Percentiles rank a stretch among this genome's conserved stretches.
These are phyloP conservation scores for Cymbopogon flexuosus DNA, from an alignment of 202 grass and related monocot species.

Conservation along the genomic window DNA sequence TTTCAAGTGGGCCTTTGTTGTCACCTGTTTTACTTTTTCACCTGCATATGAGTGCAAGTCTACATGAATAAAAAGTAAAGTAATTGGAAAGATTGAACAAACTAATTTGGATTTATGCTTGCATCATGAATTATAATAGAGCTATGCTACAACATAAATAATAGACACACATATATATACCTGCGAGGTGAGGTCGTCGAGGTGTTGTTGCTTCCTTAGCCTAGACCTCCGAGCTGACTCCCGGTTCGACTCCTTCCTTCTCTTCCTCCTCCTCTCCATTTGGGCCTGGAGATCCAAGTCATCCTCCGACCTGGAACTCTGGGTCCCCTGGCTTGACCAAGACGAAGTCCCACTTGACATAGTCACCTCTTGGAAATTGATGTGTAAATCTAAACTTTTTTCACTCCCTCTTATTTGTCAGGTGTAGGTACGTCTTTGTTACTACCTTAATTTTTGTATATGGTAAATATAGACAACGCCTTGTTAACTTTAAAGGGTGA, in stretches of 20 bases:
- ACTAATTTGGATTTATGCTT: background rate
- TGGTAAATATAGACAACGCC: background rate
- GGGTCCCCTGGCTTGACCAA: slow-evolving; percentile 19
- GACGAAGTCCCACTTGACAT: slow-evolving; percentile 57
- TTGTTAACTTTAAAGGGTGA: background rate
- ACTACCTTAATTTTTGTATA: slow-evolving; percentile 7
- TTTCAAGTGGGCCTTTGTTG: slow-evolving; percentile 17
- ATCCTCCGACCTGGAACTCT: slow-evolving; percentile 21
- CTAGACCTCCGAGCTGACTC: slow-evolving; percentile 75
- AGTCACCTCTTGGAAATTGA: slow-evolving; percentile 19
- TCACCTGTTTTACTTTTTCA: slow-evolving; percentile 20
- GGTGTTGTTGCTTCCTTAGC: slow-evolving; percentile 65
- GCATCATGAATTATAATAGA: background rate
- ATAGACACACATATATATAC: slow-evolving; percentile 26
- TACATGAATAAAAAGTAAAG: background rate
- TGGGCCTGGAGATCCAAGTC: slow-evolving; percentile 33
- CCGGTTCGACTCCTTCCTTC: slow-evolving; percentile 77
- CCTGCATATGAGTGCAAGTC: slow-evolving; percentile 27
- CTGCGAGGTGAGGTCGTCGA: slow-evolving; percentile 63
- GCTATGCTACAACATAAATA: background rate
- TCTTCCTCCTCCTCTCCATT: slow-evolving; percentile 57
- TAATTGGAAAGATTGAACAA: background rate
- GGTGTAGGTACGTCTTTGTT: slow-evolving; percentile 18
- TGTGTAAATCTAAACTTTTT: background rate
- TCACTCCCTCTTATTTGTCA: background rate